Base-by-base conservation (phyloP, 2,329 filamentous ascomycete genomes). In the Penicillium sp. region DNA sequence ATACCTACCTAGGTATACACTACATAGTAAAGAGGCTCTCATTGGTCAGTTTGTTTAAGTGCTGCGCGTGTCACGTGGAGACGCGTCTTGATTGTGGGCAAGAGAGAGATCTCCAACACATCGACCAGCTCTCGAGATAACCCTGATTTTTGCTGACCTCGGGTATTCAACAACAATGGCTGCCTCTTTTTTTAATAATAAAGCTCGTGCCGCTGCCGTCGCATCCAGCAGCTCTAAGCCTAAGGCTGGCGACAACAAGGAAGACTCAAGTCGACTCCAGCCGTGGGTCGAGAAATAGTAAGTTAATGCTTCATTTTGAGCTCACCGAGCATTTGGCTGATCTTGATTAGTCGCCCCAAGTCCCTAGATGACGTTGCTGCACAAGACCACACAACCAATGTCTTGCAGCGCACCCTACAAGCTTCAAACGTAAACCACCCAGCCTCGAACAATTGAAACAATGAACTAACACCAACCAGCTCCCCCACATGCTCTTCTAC, bases 221-320 rank as follows among this genome's bases (percentile, higher is more conserved):
- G 86, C 83, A 10, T 83, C 86, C n/a, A 85, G 81, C 68, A 78
- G 77, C 51, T 71, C 78, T 19, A 81, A 84, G 39, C 78, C 78
- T 46, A 95, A 91, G 70, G 70, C 76, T 48, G 78, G 83, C 57
- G 78, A 74, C 29, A 70, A 74, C 51, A 77, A 76, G 63, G 84
- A 80, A 64, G 81, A 86, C 52, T 75, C 75, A 28, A 77, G 77
- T 58, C 79, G 80, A 63, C 76, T 83, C 59, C 91, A 96, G 65
- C 93, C 93, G 62, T 98, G 93, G 93, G 91, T 97, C 46, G 93
- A 97, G 75, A 97, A 97, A 87, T 97, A 96, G 91, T 95, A 76
- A 49, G 66, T 41, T 13, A 41, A 46, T 26, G 17, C 42, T 48
- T 21, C 24, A 42, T 43, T 33, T 43, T n/a, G 48, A n/a, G 24